Evolutionary conservation across 805 yeast genomes (phyloP).

Genomic region (Hanseniaspora taiwanica): DNA sequence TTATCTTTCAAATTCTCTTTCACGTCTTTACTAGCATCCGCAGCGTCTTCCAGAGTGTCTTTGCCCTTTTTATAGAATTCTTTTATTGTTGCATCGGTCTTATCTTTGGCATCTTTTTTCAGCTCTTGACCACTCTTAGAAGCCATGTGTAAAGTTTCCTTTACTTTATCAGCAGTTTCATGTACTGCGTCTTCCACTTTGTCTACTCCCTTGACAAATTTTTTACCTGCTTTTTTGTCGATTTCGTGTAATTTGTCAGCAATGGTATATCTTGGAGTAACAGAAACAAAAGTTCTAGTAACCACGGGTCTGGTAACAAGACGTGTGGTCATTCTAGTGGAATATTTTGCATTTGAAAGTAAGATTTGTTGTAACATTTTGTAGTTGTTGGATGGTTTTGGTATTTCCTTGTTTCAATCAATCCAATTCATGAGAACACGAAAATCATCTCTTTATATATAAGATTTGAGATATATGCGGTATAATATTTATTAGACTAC

Average conservation of each 20-base stretch:
- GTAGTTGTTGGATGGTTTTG: background rate
- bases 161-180: slow-evolving; percentile 5
- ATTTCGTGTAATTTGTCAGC: slow-evolving; percentile 13
- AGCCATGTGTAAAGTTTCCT: slow-evolving; percentile 5
- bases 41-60: background rate
- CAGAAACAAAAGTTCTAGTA: background rate
- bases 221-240: slow-evolving; percentile 15
- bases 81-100: slow-evolving; percentile 2
- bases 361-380: background rate
- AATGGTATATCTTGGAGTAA: slow-evolving; percentile 3
- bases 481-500: too few relatives aligned
- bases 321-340: background rate
- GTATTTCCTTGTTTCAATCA: too few relatives aligned
- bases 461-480: too few relatives aligned
- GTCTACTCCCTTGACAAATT: slow-evolving; percentile 12
- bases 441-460: too few relatives aligned
- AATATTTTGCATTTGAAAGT: background rate
- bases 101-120: slow-evolving; percentile 3
- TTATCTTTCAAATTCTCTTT: slow-evolving; percentile 2
- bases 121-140: slow-evolving; percentile 3
- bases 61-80: background rate
- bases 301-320: background rate
- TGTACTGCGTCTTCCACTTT: slow-evolving; percentile 8
- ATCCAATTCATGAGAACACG: too few relatives aligned
- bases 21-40: background rate